phyloP scores from a whole-genome alignment of 306 rosid species.

The Psophocarpus tetragonolobus region DNA sequence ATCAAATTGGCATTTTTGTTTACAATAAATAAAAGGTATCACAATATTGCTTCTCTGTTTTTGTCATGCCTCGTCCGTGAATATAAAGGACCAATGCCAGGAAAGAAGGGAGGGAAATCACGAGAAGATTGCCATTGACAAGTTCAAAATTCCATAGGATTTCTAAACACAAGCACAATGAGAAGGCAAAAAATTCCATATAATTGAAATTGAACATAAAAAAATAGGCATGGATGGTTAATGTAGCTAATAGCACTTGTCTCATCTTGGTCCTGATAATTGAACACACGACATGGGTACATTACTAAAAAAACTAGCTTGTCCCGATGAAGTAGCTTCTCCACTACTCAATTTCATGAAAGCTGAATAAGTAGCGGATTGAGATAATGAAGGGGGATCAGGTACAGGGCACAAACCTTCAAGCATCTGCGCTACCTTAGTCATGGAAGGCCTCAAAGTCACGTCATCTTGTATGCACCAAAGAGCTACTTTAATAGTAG shows the following conservation, averaged over 20 bases:
- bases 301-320: slow-evolving; percentile 61
- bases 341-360: slow-evolving; percentile 59
- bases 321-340: slow-evolving; percentile 74
- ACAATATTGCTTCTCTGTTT: neutral
- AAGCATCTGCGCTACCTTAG: slow-evolving; percentile 87
- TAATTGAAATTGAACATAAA: neutral
- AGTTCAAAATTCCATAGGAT: neutral
- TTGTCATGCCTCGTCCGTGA: neutral
- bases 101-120: neutral
- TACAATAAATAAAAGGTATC: neutral
- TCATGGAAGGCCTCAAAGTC: slow-evolving; percentile 77
- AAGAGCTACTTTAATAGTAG: slow-evolving; percentile 64
- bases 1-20: neutral
- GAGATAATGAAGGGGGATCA: slow-evolving; percentile 66
- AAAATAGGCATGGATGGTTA: neutral
- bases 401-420: slow-evolving; percentile 66
- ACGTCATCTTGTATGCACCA: slow-evolving; percentile 92
- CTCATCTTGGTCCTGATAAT: slow-evolving; percentile 84
- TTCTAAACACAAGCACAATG: neutral
- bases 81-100: neutral
- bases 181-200: slow-evolving; percentile 4
- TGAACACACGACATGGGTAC: slow-evolving; percentile 68
- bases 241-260: neutral
- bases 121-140: neutral
- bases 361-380: slow-evolving; percentile 47